These are phyloP conservation scores for Clavaria fumosa DNA, from an alignment of 768 basidiomycete species.

Conservation along the genomic window DNA sequence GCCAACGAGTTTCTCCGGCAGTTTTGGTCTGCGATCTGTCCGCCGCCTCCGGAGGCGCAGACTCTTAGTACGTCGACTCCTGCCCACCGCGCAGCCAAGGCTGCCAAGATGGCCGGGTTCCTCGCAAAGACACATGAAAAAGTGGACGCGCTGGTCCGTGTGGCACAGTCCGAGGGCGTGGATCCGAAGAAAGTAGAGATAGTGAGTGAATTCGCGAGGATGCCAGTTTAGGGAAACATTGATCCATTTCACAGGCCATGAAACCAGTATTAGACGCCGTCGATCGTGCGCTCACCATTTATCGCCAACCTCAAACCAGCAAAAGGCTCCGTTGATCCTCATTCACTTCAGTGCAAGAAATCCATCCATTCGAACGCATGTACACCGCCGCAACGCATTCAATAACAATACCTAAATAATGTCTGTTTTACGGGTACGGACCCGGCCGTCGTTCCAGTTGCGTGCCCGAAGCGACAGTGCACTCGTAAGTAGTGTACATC, in stretches of 20 bases:
- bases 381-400: too few relatives aligned
- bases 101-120: conserved; percentile 78
- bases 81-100: conserved; percentile 61
- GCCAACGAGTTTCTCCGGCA: conserved; percentile 94
- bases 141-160: conserved; percentile 57
- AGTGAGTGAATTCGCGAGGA: conserved; percentile 27
- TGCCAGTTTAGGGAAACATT: not conserved
- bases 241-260: conserved; percentile 39
- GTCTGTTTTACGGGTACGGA: too few relatives aligned
- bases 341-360: too few relatives aligned
- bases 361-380: too few relatives aligned
- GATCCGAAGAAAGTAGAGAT: conserved; percentile 46
- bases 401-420: too few relatives aligned
- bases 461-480: conserved; percentile 35
- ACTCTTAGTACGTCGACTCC: conserved; percentile 36
- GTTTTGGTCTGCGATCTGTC: conserved; percentile 84
- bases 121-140: conserved; percentile 70
- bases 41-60: conserved; percentile 44
- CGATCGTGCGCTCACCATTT: conserved; percentile 52
- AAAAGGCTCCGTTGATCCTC: conserved; percentile 5
- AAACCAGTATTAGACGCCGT: conserved; percentile 60
- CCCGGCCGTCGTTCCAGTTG: conserved; percentile 37
- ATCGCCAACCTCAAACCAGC: conserved; percentile 21
- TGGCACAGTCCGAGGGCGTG: conserved; percentile 44
- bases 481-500: conserved; percentile 65